Percentiles rank a stretch among this genome's conserved stretches.
Evolutionary conservation across 768 basidiomycete species (phyloP).

Genomic region (Filobasidium floriforme): DNA sequence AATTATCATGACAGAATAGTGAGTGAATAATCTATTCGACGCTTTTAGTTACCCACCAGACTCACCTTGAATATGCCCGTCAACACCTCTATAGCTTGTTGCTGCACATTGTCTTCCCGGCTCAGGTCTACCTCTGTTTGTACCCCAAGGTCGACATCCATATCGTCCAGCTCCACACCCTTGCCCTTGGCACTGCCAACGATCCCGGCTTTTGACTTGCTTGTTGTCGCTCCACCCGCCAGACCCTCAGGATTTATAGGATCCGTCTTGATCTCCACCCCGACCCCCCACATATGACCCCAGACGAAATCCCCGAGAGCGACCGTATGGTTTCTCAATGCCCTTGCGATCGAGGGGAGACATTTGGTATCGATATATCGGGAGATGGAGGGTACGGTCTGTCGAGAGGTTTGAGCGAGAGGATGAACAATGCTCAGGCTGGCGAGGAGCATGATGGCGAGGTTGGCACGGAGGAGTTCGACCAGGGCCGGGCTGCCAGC

Average conservation of each 20-base stretch:
- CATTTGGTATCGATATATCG: slow-evolving; percentile 19
- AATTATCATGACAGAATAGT: not conserved
- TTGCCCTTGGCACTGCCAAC: not conserved
- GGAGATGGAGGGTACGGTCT: not conserved
- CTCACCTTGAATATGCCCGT: not conserved
- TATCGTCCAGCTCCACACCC: not conserved
- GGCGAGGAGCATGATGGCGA: slow-evolving; percentile 30
- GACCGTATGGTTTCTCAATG: slow-evolving; percentile 36
- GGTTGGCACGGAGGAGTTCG: slow-evolving; percentile 28
- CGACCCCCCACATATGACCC: slow-evolving; percentile 43
- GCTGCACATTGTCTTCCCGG: slow-evolving; percentile 20
- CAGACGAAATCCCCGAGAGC: slow-evolving; percentile 39
- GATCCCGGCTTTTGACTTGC: not conserved
- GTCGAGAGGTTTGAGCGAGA: slow-evolving; percentile 18
- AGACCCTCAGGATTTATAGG: not conserved
- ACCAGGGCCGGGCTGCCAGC: slow-evolving; percentile 20
- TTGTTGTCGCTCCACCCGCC: not conserved
- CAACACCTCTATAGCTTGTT: not conserved
- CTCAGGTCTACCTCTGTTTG: slow-evolving; percentile 7
- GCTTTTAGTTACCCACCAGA: not conserved
- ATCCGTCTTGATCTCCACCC: slow-evolving; percentile 27
- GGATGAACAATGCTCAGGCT: slow-evolving; percentile 28
- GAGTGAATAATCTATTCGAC: not conserved
- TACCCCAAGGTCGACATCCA: not conserved
- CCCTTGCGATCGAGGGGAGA: slow-evolving; percentile 34